phyloP scores from a whole-genome alignment of 1,284 basidiomycete genomes.

The Marasmius oreades region DNA sequence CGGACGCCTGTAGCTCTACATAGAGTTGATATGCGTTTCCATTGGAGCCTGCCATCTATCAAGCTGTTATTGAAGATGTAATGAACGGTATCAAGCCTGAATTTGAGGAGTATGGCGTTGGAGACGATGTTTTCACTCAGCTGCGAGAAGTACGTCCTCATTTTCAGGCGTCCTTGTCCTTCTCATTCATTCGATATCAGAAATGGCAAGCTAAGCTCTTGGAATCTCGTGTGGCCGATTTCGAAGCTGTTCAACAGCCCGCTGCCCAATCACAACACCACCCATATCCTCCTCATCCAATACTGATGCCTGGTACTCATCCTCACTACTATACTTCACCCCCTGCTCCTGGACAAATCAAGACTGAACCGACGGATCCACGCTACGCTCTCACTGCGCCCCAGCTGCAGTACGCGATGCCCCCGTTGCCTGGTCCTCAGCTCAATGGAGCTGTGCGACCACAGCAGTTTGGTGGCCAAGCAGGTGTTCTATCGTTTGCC shows the following conservation, averaged over 20 bases:
- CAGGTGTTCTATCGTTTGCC: conserved; percentile 51
- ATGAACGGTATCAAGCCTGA: conserved; percentile 86
- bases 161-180: no score
- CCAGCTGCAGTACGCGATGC: conserved; percentile 47
- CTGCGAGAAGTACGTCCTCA: conserved; percentile 77
- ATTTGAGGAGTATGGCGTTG: conserved; percentile 96
- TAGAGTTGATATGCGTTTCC: conserved; percentile 49
- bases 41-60: conserved; percentile 86
- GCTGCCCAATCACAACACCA: conserved; percentile 44
- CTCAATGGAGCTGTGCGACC: conserved; percentile 44
- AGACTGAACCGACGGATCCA: conserved; percentile 63
- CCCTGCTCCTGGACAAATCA: conserved; percentile 45
- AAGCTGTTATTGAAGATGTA: conserved; percentile 96
- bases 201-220: conserved; percentile 96
- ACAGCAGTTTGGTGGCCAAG: conserved; percentile 41
- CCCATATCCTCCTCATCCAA: conserved; percentile 43
- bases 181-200: no score
- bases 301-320: conserved; percentile 49
- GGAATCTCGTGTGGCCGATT: conserved; percentile 91
- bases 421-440: conserved; percentile 63
- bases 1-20: conserved; percentile 43
- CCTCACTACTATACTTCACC: conserved; percentile 33
- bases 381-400: conserved; percentile 54
- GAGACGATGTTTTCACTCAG: conserved; percentile 86
- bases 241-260: conserved; percentile 57